These are phyloP conservation scores for Croton setiger DNA, from an alignment of 441 rosid species.

Conservation along the genomic window DNA sequence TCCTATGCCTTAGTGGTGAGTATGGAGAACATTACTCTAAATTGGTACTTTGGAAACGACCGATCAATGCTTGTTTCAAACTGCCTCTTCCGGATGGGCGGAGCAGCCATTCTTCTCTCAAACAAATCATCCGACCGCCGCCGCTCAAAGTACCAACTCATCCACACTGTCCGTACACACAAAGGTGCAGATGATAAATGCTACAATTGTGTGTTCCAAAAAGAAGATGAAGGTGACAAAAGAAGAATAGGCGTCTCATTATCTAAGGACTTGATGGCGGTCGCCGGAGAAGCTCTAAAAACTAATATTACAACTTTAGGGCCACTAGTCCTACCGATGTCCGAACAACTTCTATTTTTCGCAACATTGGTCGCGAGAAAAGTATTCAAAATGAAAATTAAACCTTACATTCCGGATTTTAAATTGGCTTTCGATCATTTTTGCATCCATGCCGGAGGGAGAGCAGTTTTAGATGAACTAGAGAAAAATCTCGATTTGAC, in stretches of 20 bases:
- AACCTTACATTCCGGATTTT: slow-evolving; percentile 83
- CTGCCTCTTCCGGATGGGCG: slow-evolving; percentile 89
- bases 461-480: slow-evolving; percentile 80
- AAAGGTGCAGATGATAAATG: slow-evolving; percentile 75
- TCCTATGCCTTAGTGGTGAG: slow-evolving; percentile 73
- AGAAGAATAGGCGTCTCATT: slow-evolving; percentile 67
- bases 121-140: slow-evolving; percentile 55
- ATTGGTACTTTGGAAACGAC: slow-evolving; percentile 89
- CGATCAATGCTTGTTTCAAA: slow-evolving; percentile 84
- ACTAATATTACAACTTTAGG: slow-evolving; percentile 81
- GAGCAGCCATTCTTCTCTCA: slow-evolving; percentile 82
- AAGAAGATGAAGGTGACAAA: slow-evolving; percentile 65
- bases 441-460: slow-evolving; percentile 92
- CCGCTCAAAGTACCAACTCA: slow-evolving; percentile 71
- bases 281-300: slow-evolving; percentile 85
- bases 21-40: slow-evolving; percentile 82
- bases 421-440: slow-evolving; percentile 80
- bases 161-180: slow-evolving; percentile 81
- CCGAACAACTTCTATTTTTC: slow-evolving; percentile 68
- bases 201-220: slow-evolving; percentile 70
- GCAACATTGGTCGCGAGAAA: slow-evolving; percentile 52
- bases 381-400: slow-evolving; percentile 49
- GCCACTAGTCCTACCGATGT: slow-evolving; percentile 77
- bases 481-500: slow-evolving; percentile 71
- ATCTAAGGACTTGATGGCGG: slow-evolving; percentile 72